phyloP scores from a whole-genome alignment of 768 basidiomycete species.

The Terana coerulea region DNA sequence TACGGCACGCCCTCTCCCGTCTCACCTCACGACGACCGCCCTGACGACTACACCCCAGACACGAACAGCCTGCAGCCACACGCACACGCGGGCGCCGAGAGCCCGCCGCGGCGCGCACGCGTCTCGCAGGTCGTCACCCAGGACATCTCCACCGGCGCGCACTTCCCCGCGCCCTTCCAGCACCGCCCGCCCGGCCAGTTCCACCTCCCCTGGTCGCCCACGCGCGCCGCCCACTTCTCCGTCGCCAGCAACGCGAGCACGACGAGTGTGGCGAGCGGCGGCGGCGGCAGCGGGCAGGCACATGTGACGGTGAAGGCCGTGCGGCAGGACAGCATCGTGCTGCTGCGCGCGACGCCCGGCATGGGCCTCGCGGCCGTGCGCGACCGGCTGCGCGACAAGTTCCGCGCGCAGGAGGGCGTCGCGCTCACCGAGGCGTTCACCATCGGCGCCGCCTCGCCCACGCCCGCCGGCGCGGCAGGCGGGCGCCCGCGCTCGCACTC shows the following conservation, averaged over 20 bases:
- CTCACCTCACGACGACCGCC: neutral
- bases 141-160: constrained; percentile 23
- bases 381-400: constrained; percentile 58
- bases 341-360: constrained; percentile 51
- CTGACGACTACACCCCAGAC: neutral
- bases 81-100: constrained; percentile 5
- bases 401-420: constrained; percentile 56
- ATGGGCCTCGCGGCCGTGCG: constrained; percentile 52
- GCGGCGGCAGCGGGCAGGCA: too few relatives aligned
- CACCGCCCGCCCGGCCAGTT: constrained; percentile 26
- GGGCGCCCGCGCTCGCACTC: constrained; percentile 31
- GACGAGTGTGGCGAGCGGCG: constrained; percentile 19
- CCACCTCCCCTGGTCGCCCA: constrained; percentile 25
- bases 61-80: constrained; percentile 1
- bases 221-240: constrained; percentile 13
- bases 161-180: constrained; percentile 28
- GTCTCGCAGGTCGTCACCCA: constrained; percentile 17
- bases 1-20: constrained; percentile 26
- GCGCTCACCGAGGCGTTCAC: constrained; percentile 52
- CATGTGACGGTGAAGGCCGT: constrained; percentile 60
- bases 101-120: constrained; percentile 5
- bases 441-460: constrained; percentile 40
- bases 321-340: constrained; percentile 56
- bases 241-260: constrained; percentile 29
- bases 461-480: constrained; percentile 1